Evolutionary conservation across 2,329 filamentous ascomycete species (phyloP), one percentile per base, ranked within the genome.

Genomic region (Colletotrichum costaricense): DNA sequence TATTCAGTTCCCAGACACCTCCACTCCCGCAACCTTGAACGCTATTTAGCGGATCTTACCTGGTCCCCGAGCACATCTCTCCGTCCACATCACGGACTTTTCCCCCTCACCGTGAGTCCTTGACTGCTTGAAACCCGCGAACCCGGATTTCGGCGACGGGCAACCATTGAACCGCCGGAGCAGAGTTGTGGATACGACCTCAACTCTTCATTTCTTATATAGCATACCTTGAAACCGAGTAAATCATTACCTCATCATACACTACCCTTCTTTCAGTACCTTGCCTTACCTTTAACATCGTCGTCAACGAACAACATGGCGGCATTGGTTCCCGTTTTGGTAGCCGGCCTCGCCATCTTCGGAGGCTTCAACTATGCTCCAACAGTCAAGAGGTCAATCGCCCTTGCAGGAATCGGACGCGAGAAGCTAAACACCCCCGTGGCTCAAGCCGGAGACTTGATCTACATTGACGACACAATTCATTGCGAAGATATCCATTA

Each of bases 401-500:
- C 67, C 2, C 24, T 82, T 0, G 28, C 78, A 0, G 82, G 82
- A 12, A 16, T 80, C 5, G 78, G 80, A 33, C 78, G 81, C 16
- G 66, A 64, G 9, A 74, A 75, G 3, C 64, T 54, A 5, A 78
- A 76, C 14, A 81, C 77, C 0, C 19, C 69, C 1, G n/a, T 80
- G 5, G 33, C 71, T 5, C 60, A 75, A 6, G 54, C 68, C 3
- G 73, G 80, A 4, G 81, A 83, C 26, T 77, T 88, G 1, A 76
- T 84, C 6, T 73, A 77, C 11, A 88, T 92, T 11, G 78, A 84
- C 0, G 86, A 89, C 74, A 91, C 90, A 0, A 78, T 83, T 3
- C 83, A 89, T 19, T 92, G 90, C 76, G 91, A 92, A 76, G 90
- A 92, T 73, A 60, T 92, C 4, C 89, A 92, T 76, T 85, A 89